Conservation (phyloP, 148 eudicot genomes). For the Vaccinium corymbosum region DNA sequence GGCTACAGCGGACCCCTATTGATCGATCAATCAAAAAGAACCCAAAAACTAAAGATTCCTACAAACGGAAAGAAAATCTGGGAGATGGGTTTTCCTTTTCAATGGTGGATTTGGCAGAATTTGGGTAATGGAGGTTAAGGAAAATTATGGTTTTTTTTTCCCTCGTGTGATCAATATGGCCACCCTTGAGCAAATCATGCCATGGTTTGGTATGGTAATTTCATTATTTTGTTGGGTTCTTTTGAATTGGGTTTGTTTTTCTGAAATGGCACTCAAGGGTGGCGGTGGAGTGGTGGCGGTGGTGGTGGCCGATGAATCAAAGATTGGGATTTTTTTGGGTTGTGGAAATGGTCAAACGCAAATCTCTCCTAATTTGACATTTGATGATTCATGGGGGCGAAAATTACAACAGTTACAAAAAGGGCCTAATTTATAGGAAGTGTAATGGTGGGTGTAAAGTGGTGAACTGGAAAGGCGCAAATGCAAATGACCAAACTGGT, state of each 20-base stretch:
- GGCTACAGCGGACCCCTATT: constrained; percentile 16
- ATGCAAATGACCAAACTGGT: background rate
- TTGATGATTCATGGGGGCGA: background rate
- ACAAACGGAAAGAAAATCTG: background rate
- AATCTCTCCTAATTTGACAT: constrained; percentile 10
- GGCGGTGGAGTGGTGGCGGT: background rate
- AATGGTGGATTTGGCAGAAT: background rate
- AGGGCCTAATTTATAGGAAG: constrained; percentile 3
- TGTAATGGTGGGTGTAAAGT: constrained; percentile 1
- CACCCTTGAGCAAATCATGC: background rate
- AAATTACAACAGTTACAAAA: background rate
- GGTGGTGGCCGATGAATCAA: background rate
- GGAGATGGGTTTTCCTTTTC: background rate
- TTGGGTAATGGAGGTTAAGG: background rate
- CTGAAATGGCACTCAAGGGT: background rate
- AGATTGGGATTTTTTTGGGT: background rate
- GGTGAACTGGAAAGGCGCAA: constrained; percentile 1
- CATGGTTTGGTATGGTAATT: background rate
- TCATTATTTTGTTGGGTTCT: background rate
- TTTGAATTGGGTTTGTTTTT: background rate
- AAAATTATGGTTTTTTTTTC: background rate
- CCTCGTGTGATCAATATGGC: background rate
- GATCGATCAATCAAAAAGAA: background rate
- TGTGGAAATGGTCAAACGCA: constrained; percentile 9
- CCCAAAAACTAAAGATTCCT: background rate